These are phyloP conservation scores for Cladosporium sp. DNA, from an alignment of 2,329 filamentous ascomycete species.

Conservation along the genomic window DNA sequence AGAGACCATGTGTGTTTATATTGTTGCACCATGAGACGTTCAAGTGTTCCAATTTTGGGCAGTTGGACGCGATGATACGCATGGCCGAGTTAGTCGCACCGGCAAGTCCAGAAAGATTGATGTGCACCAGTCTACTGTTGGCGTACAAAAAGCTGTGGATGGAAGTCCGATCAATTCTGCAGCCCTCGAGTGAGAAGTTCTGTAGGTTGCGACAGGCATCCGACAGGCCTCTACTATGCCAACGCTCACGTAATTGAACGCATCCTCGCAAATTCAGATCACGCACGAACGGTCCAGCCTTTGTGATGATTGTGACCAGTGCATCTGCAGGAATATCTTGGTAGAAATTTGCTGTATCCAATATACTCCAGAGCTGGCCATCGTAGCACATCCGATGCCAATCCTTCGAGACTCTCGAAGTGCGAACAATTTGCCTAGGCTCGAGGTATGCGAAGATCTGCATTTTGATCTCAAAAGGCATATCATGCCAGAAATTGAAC, in stretches of 20 bases:
- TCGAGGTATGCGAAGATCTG: slow-evolving; percentile 70
- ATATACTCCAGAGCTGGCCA: slow-evolving; percentile 82
- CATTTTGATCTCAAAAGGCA: slow-evolving; percentile 80
- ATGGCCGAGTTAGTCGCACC: slow-evolving; percentile 80
- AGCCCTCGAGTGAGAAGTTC: slow-evolving; percentile 84
- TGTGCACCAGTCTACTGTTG: slow-evolving; percentile 72
- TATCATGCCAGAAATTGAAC: slow-evolving; percentile 70
- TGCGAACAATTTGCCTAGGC: slow-evolving; percentile 75
- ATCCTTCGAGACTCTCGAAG: slow-evolving; percentile 69
- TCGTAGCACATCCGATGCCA: slow-evolving; percentile 88
- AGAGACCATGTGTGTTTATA: slow-evolving; percentile 73
- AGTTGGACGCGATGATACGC: slow-evolving; percentile 78
- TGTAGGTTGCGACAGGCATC: slow-evolving; percentile 82
- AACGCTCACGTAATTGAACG: slow-evolving; percentile 79
- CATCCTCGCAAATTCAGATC: slow-evolving; percentile 89
- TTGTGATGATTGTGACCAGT: slow-evolving; percentile 76
- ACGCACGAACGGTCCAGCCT: slow-evolving; percentile 83
- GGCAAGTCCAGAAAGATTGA: slow-evolving; percentile 79
- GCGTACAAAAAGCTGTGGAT: slow-evolving; percentile 75
- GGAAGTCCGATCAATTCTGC: slow-evolving; percentile 72
- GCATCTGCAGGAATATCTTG: slow-evolving; percentile 78
- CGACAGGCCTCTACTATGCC: slow-evolving; percentile 71
- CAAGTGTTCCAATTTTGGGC: slow-evolving; percentile 73
- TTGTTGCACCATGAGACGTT: slow-evolving; percentile 93
- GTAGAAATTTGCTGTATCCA: slow-evolving; percentile 81